Percentiles rank a stretch among this genome's conserved stretches.
These are phyloP conservation scores for Boletus vermiculosoides DNA, from an alignment of 768 basidiomycete genomes.

Conservation along the genomic window DNA sequence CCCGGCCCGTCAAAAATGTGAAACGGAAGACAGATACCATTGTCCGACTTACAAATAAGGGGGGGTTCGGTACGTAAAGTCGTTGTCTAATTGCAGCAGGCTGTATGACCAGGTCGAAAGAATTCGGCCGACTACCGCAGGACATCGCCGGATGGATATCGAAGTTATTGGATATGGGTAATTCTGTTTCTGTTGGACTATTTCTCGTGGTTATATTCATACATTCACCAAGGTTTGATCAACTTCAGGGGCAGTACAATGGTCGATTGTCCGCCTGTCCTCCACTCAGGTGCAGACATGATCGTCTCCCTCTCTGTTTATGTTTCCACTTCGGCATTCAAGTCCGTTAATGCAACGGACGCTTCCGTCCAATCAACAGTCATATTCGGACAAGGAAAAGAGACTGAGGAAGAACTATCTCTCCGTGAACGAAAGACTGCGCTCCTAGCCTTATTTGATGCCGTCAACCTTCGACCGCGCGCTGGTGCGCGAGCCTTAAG, in stretches of 20 bases:
- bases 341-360: conserved; percentile 38
- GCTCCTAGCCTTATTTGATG: conserved; percentile 69
- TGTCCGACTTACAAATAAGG: conserved; percentile 61
- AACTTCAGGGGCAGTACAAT: conserved; percentile 68
- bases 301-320: conserved; percentile 76
- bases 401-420: conserved; percentile 75
- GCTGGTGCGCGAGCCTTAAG: conserved; percentile 39
- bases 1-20: conserved; percentile 43
- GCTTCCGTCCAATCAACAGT: conserved; percentile 26
- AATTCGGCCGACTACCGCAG: conserved; percentile 75
- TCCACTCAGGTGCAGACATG: conserved; percentile 74
- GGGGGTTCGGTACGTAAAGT: conserved; percentile 60
- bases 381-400: conserved; percentile 73
- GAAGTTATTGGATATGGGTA: conserved; percentile 70
- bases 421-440: conserved; percentile 79
- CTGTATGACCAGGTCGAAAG: conserved; percentile 35
- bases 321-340: conserved; percentile 69
- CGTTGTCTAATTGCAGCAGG: not conserved
- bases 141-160: conserved; percentile 73
- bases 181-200: not conserved
- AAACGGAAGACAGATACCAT: conserved; percentile 62
- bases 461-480: conserved; percentile 66
- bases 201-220: conserved; percentile 4
- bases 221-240: conserved; percentile 48
- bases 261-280: conserved; percentile 70